A percentile compares a stretch with the other conserved stretches of the same genome.
These are phyloP conservation scores for Stentor roeselii DNA, from an alignment of 73 alveolate species.

Conservation along the genomic window DNA sequence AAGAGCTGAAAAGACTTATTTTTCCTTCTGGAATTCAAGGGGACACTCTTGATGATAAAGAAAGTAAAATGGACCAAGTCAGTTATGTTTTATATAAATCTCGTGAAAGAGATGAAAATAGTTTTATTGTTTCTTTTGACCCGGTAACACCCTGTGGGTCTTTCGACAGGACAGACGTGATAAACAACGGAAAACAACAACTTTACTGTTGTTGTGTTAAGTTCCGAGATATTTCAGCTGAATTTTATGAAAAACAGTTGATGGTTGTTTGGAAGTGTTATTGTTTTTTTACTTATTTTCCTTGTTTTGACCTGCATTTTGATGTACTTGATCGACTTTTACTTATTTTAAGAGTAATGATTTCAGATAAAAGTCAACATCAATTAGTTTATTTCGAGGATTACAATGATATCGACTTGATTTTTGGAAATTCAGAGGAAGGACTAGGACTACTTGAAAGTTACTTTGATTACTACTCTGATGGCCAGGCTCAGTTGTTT, in stretches of 20 bases:
- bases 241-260: background rate
- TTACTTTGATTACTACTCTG: background rate
- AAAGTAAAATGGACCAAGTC: background rate
- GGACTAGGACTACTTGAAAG: background rate
- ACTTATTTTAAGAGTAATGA: background rate
- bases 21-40: background rate
- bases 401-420: background rate
- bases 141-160: background rate
- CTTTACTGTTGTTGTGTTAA: slow-evolving; percentile 19
- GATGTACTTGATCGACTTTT: background rate
- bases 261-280: background rate
- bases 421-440: background rate
- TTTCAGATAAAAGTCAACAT: no score
- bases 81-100: background rate
- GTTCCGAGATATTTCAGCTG: background rate
- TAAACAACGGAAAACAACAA: background rate
- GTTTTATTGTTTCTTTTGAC: background rate
- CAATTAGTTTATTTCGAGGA: background rate
- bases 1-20: no score
- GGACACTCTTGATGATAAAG: background rate
- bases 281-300: background rate
- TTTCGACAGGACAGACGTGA: background rate
- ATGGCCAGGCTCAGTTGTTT: background rate
- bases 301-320: slow-evolving; percentile 16
- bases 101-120: background rate